These are phyloP conservation scores for Xylaria acuta DNA, from an alignment of 495 filamentous ascomycete species.

Conservation along the genomic window DNA sequence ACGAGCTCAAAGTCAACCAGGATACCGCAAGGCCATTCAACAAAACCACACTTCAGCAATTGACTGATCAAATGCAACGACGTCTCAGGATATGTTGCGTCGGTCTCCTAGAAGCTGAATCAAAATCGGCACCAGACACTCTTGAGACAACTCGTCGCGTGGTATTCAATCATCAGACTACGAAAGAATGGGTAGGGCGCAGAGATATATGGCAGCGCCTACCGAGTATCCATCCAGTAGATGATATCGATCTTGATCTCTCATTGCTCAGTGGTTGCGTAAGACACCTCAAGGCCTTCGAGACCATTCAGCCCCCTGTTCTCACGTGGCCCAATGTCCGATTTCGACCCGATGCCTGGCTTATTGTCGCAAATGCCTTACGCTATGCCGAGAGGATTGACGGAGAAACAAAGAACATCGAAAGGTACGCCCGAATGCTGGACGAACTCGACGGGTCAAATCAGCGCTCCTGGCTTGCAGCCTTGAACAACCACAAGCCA, in stretches of 20 bases:
- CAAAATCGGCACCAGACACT: slow-evolving; percentile 30
- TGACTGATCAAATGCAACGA: slow-evolving; percentile 38
- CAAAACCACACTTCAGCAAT: slow-evolving; percentile 26
- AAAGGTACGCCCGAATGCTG: slow-evolving; percentile 34
- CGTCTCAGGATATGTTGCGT: slow-evolving; percentile 34
- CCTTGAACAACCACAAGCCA: slow-evolving; percentile 39
- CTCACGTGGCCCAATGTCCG: slow-evolving; percentile 40
- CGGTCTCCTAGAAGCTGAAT: slow-evolving; percentile 37
- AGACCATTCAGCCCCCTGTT: slow-evolving; percentile 31
- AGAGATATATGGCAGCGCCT: slow-evolving; percentile 40
- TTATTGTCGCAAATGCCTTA: slow-evolving; percentile 37
- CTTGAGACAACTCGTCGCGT: slow-evolving; percentile 39
- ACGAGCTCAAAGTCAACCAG: slow-evolving; percentile 31
- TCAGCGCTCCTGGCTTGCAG: slow-evolving; percentile 36
- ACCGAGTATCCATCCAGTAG: slow-evolving; percentile 30
- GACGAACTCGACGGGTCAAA: slow-evolving; percentile 39
- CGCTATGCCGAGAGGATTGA: slow-evolving; percentile 42
- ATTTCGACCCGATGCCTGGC: slow-evolving; percentile 41
- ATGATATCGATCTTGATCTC: slow-evolving; percentile 36
- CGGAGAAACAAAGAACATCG: slow-evolving; percentile 27
- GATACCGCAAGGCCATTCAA: slow-evolving; percentile 31
- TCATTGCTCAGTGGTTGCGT: slow-evolving; percentile 39
- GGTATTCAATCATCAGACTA: slow-evolving; percentile 42
- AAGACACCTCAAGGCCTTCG: slow-evolving; percentile 38
- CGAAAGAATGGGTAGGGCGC: slow-evolving; percentile 39